Base-by-base conservation (phyloP, 1,139 yeast species). In the Blastobotrys persicus region DNA sequence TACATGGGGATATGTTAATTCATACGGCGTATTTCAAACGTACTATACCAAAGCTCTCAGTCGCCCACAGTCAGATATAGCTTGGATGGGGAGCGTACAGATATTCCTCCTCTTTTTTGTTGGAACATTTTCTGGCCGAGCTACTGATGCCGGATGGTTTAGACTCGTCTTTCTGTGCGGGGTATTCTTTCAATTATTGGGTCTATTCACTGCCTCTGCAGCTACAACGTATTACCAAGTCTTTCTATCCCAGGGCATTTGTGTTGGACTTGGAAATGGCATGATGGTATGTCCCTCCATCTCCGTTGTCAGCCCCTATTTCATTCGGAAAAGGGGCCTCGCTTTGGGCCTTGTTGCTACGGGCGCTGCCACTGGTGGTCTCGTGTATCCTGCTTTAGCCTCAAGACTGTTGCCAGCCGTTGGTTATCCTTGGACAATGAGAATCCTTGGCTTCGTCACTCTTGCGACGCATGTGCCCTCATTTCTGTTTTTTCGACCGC, bases 1-100 rank as follows among this genome's bases (percentile, higher is more conserved):
- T 16, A 72, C 74, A 34, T 79, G 81, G 68, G 88, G 88, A 1
- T 62, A 82, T 16, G 74, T 78, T 54, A 82, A 80, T 54, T 66
- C 83, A 1, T 69, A 78, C 46, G 88, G 88, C 48, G 83, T 81
- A 1, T 78, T 80, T 48, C 85, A 83, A 61, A 73, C 81, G 1
- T 82, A 81, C 58, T 74, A 82, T 16, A 63, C 76, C 3, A 61
- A 65, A 4, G 74, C 78, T 49, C 79, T 79, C 51, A 68, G 80
- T 42, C 63, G 64, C 1, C 58, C 69, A 32, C 66, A 68, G 1
- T 60, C 76, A 13, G 55, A 59, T 17, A 56, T 61, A 33, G 59
- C 64, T 5, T 61, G 64, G 65, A 58, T 61, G 19, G 62, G 62
- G 11, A 59, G 63, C 6, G 50, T 61, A 18, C 65, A 61, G 45